phyloP scores from a whole-genome alignment of 169 alveolate genomes.

The Besnoitia besnoiti region DNA sequence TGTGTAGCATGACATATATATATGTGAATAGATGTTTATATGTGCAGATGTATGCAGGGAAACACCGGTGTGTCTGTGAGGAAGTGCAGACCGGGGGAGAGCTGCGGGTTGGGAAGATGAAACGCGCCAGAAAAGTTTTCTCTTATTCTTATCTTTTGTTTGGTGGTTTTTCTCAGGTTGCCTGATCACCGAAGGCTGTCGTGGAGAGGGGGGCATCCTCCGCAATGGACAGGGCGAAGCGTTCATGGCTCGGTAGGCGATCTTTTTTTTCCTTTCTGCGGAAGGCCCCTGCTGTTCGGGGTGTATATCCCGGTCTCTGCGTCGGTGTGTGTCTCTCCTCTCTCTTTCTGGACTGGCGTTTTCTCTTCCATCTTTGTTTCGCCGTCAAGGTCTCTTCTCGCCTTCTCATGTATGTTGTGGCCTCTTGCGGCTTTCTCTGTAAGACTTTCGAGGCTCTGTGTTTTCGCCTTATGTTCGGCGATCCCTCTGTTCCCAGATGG shows the following conservation, averaged over 20 bases:
- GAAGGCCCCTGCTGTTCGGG: not conserved
- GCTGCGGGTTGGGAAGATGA: no score
- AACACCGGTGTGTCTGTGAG: not conserved
- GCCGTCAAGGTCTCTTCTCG: not conserved
- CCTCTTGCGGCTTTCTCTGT: not conserved
- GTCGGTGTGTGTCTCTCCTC: not conserved
- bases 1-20: no score
- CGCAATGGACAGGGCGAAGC: conserved; percentile 94
- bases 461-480: not conserved
- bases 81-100: not conserved
- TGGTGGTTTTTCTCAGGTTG: conserved; percentile 47
- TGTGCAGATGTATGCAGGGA: not conserved
- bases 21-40: not conserved
- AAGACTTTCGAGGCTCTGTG: not conserved
- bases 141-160: not conserved
- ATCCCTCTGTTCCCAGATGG: not conserved
- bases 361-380: not conserved
- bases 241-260: conserved; percentile 70
- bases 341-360: not conserved
- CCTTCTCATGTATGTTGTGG: not conserved
- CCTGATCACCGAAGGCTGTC: conserved; percentile 98
- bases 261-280: not conserved
- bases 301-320: not conserved
- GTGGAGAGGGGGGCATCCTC: conserved; percentile 99
- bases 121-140: no score